Conservation (phyloP, 1,284 basidiomycete species). For the Coniferiporia weirii region DNA sequence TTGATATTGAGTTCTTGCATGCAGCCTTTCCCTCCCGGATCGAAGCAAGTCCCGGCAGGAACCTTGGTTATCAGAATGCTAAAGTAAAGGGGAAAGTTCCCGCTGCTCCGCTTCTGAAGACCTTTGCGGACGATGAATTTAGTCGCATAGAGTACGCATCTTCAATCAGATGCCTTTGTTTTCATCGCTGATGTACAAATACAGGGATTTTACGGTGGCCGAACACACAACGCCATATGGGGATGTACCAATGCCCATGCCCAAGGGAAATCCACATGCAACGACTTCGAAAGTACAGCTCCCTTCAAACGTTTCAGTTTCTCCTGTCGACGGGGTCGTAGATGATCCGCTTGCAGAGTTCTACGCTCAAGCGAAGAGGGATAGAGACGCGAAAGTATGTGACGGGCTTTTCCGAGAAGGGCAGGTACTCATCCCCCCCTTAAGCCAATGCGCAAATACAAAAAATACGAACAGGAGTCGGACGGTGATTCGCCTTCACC, state of each 20-base stretch:
- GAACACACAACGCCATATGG: background rate
- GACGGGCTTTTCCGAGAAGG: background rate
- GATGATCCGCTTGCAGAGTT: slow-evolving; percentile 61
- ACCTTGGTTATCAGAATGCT: background rate
- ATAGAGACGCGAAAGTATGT: slow-evolving; percentile 32
- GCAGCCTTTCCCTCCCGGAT: slow-evolving; percentile 45
- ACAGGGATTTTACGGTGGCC: slow-evolving; percentile 10
- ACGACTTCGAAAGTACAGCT: background rate
- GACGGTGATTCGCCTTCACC: background rate
- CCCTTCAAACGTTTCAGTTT: background rate
- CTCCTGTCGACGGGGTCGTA: too few species aligned
- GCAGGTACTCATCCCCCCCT: background rate
- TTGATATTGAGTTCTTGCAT: slow-evolving; percentile 38
- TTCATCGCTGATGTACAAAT: background rate
- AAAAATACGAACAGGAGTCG: background rate
- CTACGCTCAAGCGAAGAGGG: slow-evolving; percentile 49
- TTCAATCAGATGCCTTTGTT: background rate
- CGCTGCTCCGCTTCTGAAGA: slow-evolving; percentile 19
- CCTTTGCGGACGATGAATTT: background rate
- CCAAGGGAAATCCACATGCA: background rate
- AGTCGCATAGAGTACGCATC: slow-evolving; percentile 20
- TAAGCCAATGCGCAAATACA: background rate
- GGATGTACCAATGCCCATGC: background rate
- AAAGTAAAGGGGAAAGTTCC: slow-evolving; percentile 17
- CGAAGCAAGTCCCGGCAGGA: slow-evolving; percentile 31